Base-by-base conservation (phyloP, 1,284 basidiomycete species). In the Marasmius fiardii region DNA sequence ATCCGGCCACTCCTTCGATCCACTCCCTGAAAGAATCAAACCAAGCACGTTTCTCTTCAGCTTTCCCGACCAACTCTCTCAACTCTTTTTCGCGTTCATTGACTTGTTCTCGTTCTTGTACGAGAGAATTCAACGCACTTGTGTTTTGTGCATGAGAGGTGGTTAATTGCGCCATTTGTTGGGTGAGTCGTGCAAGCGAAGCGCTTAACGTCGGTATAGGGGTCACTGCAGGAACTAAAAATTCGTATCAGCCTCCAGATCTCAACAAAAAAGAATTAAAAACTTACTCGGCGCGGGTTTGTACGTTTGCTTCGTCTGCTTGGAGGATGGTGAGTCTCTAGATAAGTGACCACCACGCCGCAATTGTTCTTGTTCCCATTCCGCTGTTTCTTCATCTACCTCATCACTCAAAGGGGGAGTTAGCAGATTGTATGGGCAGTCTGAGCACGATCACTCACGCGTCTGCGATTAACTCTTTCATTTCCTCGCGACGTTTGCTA, bases 301-400 rank as follows among this genome's bases (percentile, higher is more conserved):
- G 66, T 96, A 95, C 2, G 78, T 74, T 51, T 78, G 74, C 60
- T 86, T 85, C 28, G 65, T 63, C 56, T 71, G 67, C 16, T 65
- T 56, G 20, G 67, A 57, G 60, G 71, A 51, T 55, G 66, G 59
- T 37, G 65, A 52, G 5, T 74, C 73, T 4, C 64, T 61, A 20
- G 71, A 63, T 21, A 65, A 62, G 54, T 78, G 80, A 3, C 86
- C 92, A 6, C 90, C 92, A 59, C 93, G 78, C 28, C 88, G 82
- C 12, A 92, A 77, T 68, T 97, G 94, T 52, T 91, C 92, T 61
- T 83, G 80, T 67, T 97, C 94, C 95, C 95, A 98, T 72, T 94
- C 90, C 20, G 80, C 74, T 0, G 87, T 86, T 71, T 98, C 95
- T 66, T 97, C 95, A 53, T 93, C 93, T 58, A 90, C 84, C 58